Base-by-base conservation (phyloP, 345 rosid species). In the Gossypium turneri region DNA sequence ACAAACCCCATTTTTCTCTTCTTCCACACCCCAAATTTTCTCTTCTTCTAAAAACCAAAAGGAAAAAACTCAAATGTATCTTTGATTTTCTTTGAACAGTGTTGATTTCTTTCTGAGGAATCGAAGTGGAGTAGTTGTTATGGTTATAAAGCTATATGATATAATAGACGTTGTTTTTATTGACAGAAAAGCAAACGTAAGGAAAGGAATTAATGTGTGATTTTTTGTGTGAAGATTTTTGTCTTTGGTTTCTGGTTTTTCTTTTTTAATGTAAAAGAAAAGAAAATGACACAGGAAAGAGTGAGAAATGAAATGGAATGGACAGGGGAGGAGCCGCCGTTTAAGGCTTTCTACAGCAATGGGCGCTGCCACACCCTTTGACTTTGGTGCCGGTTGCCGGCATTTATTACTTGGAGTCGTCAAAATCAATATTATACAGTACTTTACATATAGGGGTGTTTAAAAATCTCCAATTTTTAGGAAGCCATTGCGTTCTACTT, bases 1-100 rank as follows among this genome's bases (percentile, higher is more conserved):
- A 70, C 70, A 79, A 80, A 77, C 59, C 63, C 73, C 90, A 86
- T 85, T 45, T 69, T 68, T 43, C 20, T 38, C 57, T 48, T 22
- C 43, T 61, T 12, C 41, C 38, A 76, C 16, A 3, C 11, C 8
- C 60, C 60, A 24, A 51, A 29, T 41, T 19, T 9, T n/a, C 20
- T 57, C 44, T 71, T 41, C 15, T 41, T n/a, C 27, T n/a, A 24
- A 17, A 51, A 53, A 27, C 73, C 19, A 57, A 57, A 22, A 57
- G 29, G 22, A 56, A 22, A 22, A 20, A 66, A 11, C 38, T 25
- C 43, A 25, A 60, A 60, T 25, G 63, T 12, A 2, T 45, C n/a
- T 6, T 44, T 44, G 16, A 2, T 66, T 9, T 44, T 44, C n/a
- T 45, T 41, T 43, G 51, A 43, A 65, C 27, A 41, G 19, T 65